These are phyloP conservation scores for Clonostachys sp. DNA, from an alignment of 2,329 filamentous ascomycete genomes.

Conservation along the genomic window DNA sequence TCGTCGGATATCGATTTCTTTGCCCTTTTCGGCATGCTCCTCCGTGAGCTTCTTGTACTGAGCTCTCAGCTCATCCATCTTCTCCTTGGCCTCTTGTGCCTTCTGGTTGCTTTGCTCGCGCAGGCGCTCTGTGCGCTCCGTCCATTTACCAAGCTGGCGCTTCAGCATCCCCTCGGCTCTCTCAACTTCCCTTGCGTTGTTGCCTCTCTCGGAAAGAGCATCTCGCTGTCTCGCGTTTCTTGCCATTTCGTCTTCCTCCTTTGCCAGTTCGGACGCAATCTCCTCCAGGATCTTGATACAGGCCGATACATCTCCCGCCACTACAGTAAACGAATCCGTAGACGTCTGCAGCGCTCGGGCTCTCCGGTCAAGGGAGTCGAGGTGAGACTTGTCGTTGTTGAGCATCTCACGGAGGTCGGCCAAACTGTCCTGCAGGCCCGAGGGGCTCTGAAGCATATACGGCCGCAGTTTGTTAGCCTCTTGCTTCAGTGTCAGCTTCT, in stretches of 20 bases:
- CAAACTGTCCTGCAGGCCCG: conserved; percentile 74
- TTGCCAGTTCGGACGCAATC: conserved; percentile 75
- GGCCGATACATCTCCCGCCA: conserved; percentile 77
- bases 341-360: conserved; percentile 90
- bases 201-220: conserved; percentile 79
- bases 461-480: conserved; percentile 87
- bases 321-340: conserved; percentile 81
- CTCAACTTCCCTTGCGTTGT: conserved; percentile 89
- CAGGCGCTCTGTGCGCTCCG: conserved; percentile 80
- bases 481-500: conserved; percentile 67
- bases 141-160: conserved; percentile 80
- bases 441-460: conserved; percentile 87
- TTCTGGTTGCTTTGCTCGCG: conserved; percentile 77
- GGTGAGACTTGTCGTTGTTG: conserved; percentile 73
- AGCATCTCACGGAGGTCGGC: conserved; percentile 78
- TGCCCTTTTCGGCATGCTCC: conserved; percentile 80
- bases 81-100: conserved; percentile 73
- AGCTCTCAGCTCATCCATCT: conserved; percentile 83
- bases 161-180: conserved; percentile 78
- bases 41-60: conserved; percentile 78
- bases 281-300: conserved; percentile 90
- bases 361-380: conserved; percentile 81
- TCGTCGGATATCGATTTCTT: conserved; percentile 86
- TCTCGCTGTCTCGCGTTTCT: conserved; percentile 80
- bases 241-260: conserved; percentile 86